Evolutionary conservation across 192 early-diverging fungal genomes (phyloP).

Genomic region (Coemansia sp.): DNA sequence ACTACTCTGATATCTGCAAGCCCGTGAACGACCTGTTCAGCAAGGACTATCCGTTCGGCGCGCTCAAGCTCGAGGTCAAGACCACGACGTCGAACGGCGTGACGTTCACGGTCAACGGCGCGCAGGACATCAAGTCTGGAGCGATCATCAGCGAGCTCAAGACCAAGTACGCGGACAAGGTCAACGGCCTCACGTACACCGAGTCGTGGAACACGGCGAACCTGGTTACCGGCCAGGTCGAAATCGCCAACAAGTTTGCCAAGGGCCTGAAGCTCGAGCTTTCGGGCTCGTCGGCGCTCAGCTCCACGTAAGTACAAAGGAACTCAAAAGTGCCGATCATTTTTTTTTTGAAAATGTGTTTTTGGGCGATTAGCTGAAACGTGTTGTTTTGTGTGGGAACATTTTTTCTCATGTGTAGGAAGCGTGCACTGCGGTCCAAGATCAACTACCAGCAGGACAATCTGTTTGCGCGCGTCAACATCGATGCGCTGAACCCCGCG

Average conservation of each 20-base stretch:
- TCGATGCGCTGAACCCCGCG: slow-evolving; percentile 95
- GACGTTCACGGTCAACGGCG: slow-evolving; percentile 92
- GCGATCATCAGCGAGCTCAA: slow-evolving; percentile 94
- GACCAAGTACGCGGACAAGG: slow-evolving; percentile 96
- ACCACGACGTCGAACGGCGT: slow-evolving; percentile 95
- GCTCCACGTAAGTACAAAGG: slow-evolving; percentile 70
- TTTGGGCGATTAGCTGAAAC: neutral
- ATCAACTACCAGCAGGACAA: slow-evolving; percentile 96
- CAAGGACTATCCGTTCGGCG: slow-evolving; percentile 96
- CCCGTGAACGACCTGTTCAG: slow-evolving; percentile 89
- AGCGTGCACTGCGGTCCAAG: slow-evolving; percentile 56
- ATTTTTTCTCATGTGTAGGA: slow-evolving; percentile 19
- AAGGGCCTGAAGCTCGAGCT: slow-evolving; percentile 97
- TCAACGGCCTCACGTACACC: slow-evolving; percentile 91
- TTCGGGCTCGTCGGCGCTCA: slow-evolving; percentile 78
- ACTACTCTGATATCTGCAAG: slow-evolving; percentile 95
- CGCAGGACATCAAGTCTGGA: slow-evolving; percentile 94
- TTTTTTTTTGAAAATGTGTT: neutral
- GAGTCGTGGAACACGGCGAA: slow-evolving; percentile 97
- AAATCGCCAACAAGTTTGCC: slow-evolving; percentile 91
- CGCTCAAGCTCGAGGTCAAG: slow-evolving; percentile 96
- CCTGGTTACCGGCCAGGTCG: slow-evolving; percentile 87
- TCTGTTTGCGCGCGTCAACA: slow-evolving; percentile 79
- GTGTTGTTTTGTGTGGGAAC: neutral
- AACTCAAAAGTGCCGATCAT: slow-evolving; percentile 57